Evolutionary conservation across 192 early-diverging fungal genomes (phyloP).

Genomic region (Dissophora globulifera): DNA sequence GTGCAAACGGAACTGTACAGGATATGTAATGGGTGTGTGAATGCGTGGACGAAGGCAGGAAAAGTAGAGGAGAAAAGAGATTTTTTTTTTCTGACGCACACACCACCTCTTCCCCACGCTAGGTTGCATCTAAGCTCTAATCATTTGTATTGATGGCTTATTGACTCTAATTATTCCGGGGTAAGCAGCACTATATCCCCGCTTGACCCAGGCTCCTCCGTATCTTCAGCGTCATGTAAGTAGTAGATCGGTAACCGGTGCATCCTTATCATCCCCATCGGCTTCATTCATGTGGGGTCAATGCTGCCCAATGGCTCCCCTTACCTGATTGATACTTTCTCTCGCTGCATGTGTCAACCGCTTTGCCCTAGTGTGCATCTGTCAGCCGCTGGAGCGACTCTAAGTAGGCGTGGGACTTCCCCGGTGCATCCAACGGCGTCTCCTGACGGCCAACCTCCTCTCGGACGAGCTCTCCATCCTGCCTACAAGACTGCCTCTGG

Average conservation of each 20-base stretch:
- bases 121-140: no score
- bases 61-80: no score
- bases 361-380: slow-evolving; percentile 80
- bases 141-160: no score
- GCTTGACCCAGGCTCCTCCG: no score
- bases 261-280: slow-evolving; percentile 97
- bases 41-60: no score
- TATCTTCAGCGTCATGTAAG: slow-evolving; percentile 68
- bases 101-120: no score
- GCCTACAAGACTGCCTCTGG: slow-evolving; percentile 49
- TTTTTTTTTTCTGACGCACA: no score
- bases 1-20: no score
- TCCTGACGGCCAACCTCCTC: slow-evolving; percentile 5
- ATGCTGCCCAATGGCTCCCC: slow-evolving; percentile 94
- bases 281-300: slow-evolving; percentile 90
- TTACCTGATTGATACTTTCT: slow-evolving; percentile 84
- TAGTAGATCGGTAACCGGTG: slow-evolving; percentile 86
- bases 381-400: slow-evolving; percentile 83
- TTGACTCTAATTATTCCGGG: no score
- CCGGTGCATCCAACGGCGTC: slow-evolving; percentile 56
- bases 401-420: slow-evolving; percentile 70
- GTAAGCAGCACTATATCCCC: no score
- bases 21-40: no score
- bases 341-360: slow-evolving; percentile 89
- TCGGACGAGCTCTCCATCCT: slow-evolving; percentile 3